phyloP scores from a whole-genome alignment of 176 grass and related monocot species.

The Oryza meyeriana region DNA sequence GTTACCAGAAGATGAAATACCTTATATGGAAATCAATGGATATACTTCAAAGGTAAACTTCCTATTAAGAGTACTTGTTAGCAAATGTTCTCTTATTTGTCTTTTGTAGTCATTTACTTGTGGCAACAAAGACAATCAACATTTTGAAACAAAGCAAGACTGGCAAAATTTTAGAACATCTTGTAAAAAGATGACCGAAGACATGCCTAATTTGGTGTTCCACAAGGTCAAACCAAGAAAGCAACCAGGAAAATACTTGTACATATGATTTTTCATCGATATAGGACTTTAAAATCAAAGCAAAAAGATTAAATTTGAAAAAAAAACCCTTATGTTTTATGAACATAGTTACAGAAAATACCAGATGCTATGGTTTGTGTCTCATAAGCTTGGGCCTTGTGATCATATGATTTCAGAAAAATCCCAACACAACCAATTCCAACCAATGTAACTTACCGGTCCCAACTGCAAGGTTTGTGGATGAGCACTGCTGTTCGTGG shows the following conservation, averaged over 20 bases:
- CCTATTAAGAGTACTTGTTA: neutral
- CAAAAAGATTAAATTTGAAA: neutral
- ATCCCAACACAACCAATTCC: too few relatives aligned
- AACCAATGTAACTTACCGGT: too few relatives aligned
- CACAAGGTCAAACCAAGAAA: neutral
- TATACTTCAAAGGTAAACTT: neutral
- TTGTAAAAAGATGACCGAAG: neutral
- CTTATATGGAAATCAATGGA: neutral
- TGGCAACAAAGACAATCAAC: neutral
- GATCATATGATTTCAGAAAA: too few relatives aligned
- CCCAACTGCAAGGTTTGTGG: too few relatives aligned
- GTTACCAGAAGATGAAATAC: neutral
- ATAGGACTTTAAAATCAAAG: neutral
- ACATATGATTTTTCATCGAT: neutral
- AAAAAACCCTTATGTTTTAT: too few relatives aligned
- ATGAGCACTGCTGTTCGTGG: too few relatives aligned
- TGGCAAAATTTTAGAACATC: neutral
- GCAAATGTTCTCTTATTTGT: neutral
- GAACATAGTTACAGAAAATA: too few relatives aligned
- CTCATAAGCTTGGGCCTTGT: too few relatives aligned
- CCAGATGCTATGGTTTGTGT: too few relatives aligned
- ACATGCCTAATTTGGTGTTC: neutral
- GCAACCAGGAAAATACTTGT: neutral
- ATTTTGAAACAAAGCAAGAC: neutral
- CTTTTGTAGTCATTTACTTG: neutral